Conservation (phyloP, 2,329 filamentous ascomycete genomes). For the Alternaria novae-zelandiae region DNA sequence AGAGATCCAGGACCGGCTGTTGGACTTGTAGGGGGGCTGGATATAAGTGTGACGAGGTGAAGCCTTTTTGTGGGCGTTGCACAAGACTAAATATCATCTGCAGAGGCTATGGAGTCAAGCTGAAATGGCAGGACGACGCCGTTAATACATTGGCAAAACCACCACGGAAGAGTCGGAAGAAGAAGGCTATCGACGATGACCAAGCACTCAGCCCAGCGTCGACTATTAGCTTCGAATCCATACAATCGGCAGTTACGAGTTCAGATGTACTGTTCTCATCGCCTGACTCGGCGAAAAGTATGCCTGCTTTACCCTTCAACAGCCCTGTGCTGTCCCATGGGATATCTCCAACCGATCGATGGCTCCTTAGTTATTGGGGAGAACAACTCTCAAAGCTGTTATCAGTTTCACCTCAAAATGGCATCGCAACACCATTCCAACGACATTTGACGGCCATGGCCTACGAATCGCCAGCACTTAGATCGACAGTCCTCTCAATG, state of each 20-base stretch:
- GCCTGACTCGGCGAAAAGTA: constrained; percentile 12
- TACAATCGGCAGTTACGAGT: constrained; percentile 4
- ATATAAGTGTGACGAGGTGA: constrained; percentile 43
- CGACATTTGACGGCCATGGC: constrained; percentile 38
- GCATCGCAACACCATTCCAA: constrained; percentile 32
- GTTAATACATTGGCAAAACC: constrained; percentile 17
- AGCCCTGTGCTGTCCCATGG: constrained; percentile 12
- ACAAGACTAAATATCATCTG: constrained; percentile 36
- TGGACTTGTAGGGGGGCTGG: constrained; percentile 43
- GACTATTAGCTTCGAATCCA: constrained; percentile 19
- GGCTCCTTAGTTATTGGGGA: constrained; percentile 38
- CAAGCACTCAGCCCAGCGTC: constrained; percentile 21
- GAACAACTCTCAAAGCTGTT: constrained; percentile 34
- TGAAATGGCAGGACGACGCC: constrained; percentile 36
- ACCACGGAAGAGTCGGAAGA: constrained; percentile 22
- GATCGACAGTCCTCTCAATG: constrained; percentile 42
- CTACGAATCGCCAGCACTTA: constrained; percentile 30
- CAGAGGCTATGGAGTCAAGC: constrained; percentile 38
- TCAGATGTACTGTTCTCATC: constrained; percentile 7
- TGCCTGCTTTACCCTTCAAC: constrained; percentile 11
- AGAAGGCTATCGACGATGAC: constrained; percentile 11
- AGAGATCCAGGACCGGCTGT: constrained; percentile 39
- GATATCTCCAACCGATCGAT: constrained; percentile 26
- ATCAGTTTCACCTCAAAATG: constrained; percentile 30
- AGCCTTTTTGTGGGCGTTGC: constrained; percentile 37